Base-by-base conservation (phyloP, 164 flowering plant genomes). In the Vitis cinerea region DNA sequence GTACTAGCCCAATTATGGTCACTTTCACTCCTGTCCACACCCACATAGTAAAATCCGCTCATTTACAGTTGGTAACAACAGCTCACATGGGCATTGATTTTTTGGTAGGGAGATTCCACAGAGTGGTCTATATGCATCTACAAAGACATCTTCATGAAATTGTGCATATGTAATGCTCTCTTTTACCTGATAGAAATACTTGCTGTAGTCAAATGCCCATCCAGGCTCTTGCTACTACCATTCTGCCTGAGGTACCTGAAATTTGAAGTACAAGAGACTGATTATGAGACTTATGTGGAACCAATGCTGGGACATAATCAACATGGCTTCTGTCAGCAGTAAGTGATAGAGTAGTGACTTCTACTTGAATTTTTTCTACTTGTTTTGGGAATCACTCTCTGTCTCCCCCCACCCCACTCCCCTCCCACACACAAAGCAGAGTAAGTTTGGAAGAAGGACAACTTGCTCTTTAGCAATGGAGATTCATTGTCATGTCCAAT, bases 31-130 rank as follows among this genome's bases (percentile, higher is more conserved):
- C 60, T 73, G 77, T 70, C 76, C 70, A 59, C 59, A 69, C 31
- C 72, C 51, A 53, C 56, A 10, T 50, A 54, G 78, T 78, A 74
- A 73, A 66, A 70, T 53, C 47, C 51, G 63, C 2, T 54, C 67
- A 55, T 60, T 78, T 79, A 79, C 79, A 70, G 79, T 70, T 68
- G 70, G 75, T 75, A 65, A 79, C 65, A 72, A 77, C 72, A 70
- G 7, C 74, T 55, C 79, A 66, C 73, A 73, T 64, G 78, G 70
- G 67, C 60, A 48, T 59, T 73, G 61, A 17, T 65, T 61, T 63
- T 61, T 56, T 37, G 58, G 67, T 27, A 50, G 50, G 69, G 54
- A 68, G 64, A 68, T n/a, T 61, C 30, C 19, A 61, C 10, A 23
- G 65, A 53, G 29, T 69, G 58, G 64, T 64, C 59, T 50, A 37